Percentiles rank a stretch among this genome's conserved stretches.
Conservation (phyloP, 306 rosid genomes). For the Coriaria nepalensis region DNA sequence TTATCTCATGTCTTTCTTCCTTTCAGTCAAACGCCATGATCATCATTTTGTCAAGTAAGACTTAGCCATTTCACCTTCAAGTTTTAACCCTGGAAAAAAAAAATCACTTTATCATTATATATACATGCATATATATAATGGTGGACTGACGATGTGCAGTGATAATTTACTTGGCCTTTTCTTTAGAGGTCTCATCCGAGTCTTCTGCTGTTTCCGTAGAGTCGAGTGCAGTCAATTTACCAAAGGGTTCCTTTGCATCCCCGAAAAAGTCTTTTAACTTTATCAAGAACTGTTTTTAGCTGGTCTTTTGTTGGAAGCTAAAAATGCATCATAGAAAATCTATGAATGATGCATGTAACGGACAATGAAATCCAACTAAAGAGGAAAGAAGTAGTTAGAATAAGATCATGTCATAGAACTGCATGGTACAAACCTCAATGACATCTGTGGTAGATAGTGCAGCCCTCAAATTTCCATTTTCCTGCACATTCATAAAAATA, state of each 20-base stretch:
- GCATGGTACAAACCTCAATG: conserved; percentile 43
- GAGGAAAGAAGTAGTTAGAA: no score
- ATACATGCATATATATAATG: not conserved
- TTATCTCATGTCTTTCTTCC: no score
- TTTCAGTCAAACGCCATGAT: no score
- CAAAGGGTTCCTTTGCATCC: conserved; percentile 82
- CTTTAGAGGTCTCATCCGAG: conserved; percentile 25
- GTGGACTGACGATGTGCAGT: not conserved
- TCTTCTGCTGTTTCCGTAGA: conserved; percentile 30
- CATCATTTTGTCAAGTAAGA: no score
- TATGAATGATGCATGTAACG: no score
- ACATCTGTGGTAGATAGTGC: conserved; percentile 67
- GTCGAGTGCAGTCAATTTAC: conserved; percentile 47
- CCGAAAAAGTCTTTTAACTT: conserved; percentile 76
- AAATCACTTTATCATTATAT: not conserved
- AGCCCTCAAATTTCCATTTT: conserved; percentile 55
- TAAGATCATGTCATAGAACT: no score
- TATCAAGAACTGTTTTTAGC: conserved; percentile 66
- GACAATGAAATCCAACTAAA: no score
- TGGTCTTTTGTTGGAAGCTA: conserved; percentile 83
- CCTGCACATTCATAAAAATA: conserved; percentile 30
- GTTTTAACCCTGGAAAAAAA: conserved; percentile 13
- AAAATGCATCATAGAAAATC: not conserved
- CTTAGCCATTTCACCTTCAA: conserved; percentile 3
- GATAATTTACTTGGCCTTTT: conserved; percentile 54